These are phyloP conservation scores for Hypoxylon sp. DNA, from an alignment of 2,329 filamentous ascomycete genomes.

Conservation along the genomic window DNA sequence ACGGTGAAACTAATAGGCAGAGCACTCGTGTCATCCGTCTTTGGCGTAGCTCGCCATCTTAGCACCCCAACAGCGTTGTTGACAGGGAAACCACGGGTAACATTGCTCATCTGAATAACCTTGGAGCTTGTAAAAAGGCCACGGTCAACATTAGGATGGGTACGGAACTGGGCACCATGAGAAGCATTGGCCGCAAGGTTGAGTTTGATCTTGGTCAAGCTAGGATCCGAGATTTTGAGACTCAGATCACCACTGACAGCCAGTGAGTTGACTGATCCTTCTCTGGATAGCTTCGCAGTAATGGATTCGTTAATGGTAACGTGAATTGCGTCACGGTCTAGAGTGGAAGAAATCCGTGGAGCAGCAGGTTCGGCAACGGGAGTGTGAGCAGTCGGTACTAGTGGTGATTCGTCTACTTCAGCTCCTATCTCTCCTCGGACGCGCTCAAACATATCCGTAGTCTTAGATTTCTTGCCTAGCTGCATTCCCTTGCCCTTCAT, in stretches of 20 bases:
- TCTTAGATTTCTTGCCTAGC: conserved; percentile 98
- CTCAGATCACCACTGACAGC: conserved; percentile 93
- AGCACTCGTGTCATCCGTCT: conserved; percentile 82
- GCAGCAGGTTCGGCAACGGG: conserved; percentile 67
- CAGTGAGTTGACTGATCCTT: conserved; percentile 88
- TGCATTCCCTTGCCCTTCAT: conserved; percentile 98
- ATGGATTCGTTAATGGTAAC: conserved; percentile 92
- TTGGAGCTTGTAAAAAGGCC: conserved; percentile 86
- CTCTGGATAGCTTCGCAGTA: conserved; percentile 87
- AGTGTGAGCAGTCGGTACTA: conserved; percentile 70
- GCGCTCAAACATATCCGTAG: conserved; percentile 96
- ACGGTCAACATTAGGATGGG: conserved; percentile 97
- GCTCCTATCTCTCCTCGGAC: conserved; percentile 92
- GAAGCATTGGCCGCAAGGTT: conserved; percentile 81
- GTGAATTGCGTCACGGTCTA: conserved; percentile 88
- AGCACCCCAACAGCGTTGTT: conserved; percentile 95
- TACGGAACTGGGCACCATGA: conserved; percentile 90
- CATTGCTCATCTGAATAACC: conserved; percentile 90
- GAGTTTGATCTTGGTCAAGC: conserved; percentile 92
- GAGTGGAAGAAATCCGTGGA: conserved; percentile 74
- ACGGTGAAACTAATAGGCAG: conserved; percentile 97
- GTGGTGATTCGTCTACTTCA: conserved; percentile 82
- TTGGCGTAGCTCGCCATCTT: conserved; percentile 89
- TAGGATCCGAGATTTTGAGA: conserved; percentile 88
- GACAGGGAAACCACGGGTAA: conserved; percentile 88